These are phyloP conservation scores for Fusarium pseudograminearum DNA, from an alignment of 2,329 filamentous ascomycete species.

Conservation along the genomic window DNA sequence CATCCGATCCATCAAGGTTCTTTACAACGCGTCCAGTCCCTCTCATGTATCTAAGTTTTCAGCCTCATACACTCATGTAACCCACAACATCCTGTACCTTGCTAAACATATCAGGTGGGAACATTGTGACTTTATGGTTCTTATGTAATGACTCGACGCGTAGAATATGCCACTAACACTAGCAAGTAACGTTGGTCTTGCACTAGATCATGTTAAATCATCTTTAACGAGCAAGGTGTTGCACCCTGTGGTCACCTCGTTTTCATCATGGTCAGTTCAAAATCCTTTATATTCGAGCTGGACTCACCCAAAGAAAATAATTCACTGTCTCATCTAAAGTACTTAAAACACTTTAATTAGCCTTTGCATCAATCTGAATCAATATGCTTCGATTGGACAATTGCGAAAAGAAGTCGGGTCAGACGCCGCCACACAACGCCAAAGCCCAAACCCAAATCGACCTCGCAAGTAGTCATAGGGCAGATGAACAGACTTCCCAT, in stretches of 20 bases:
- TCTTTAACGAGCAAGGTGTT: neutral
- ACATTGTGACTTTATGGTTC: no score
- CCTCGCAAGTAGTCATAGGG: accelerated
- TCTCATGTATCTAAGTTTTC: no score
- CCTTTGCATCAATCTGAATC: no score
- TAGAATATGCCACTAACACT: no score
- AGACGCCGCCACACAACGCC: accelerated
- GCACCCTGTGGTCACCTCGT: neutral
- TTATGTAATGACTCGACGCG: no score
- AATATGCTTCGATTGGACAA: neutral
- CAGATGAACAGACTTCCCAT: accelerated
- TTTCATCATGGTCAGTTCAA: neutral
- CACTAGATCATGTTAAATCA: neutral
- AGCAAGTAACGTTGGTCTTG: neutral
- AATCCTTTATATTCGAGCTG: neutral
- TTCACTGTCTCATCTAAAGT: neutral
- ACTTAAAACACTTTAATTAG: no score
- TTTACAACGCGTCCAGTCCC: no score
- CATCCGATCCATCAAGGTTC: no score
- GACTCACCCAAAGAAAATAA: accelerated
- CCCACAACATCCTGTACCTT: no score
- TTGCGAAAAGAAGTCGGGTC: neutral
- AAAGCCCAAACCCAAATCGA: neutral
- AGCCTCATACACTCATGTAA: no score
- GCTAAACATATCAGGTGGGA: no score